A percentile compares a stretch with the other conserved stretches of the same genome.
phyloP scores from a whole-genome alignment of 352 stramenopile species.

The Globisporangium nodosum region DNA sequence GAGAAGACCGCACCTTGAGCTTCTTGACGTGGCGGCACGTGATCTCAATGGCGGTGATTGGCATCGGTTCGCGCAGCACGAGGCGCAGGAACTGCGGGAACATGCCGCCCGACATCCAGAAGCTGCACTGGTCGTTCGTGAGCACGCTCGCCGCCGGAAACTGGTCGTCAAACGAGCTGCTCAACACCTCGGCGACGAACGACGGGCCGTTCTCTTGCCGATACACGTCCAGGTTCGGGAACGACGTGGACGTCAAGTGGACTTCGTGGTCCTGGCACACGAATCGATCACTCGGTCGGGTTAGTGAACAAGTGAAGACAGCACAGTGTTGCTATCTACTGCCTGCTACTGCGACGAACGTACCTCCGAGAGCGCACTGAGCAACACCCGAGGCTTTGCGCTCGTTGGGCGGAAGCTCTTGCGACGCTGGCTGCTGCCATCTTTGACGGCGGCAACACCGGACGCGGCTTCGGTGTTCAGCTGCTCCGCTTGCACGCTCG shows the following conservation, averaged over 20 bases:
- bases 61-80: constrained; percentile 51
- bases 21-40: constrained; percentile 61
- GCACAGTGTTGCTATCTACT: neutral
- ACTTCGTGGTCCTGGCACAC: constrained; percentile 46
- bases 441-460: neutral
- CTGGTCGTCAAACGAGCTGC: constrained; percentile 54
- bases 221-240: constrained; percentile 35
- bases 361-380: constrained; percentile 53
- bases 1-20: constrained; percentile 41
- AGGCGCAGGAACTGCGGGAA: constrained; percentile 71
- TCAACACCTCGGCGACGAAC: constrained; percentile 58
- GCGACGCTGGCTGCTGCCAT: constrained; percentile 18
- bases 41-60: constrained; percentile 53
- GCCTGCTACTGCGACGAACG: neutral
- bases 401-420: constrained; percentile 71
- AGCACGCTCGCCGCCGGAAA: constrained; percentile 47
- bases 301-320: neutral
- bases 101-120: constrained; percentile 70
- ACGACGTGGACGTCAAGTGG: constrained; percentile 28
- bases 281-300: neutral
- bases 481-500: constrained; percentile 42
- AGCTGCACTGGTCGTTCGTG: constrained; percentile 38
- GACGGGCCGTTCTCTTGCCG: constrained; percentile 27
- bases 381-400: constrained; percentile 50
- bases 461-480: constrained; percentile 5